These are phyloP conservation scores for Aspergillus diversus DNA, from an alignment of 495 filamentous ascomycete species.

Conservation along the genomic window DNA sequence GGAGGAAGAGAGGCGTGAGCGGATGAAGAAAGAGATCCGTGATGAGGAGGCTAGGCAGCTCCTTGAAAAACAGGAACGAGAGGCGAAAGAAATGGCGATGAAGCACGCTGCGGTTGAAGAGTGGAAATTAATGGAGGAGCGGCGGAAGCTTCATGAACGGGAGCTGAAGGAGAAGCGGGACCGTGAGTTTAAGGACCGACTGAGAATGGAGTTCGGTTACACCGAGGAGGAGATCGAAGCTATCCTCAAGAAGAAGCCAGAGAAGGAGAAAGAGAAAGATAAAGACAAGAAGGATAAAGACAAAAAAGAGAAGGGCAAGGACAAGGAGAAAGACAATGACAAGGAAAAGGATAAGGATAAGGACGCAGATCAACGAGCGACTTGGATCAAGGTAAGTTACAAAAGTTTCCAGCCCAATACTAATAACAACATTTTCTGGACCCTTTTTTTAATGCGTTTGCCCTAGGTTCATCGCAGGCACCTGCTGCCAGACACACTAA, in stretches of 20 bases:
- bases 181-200: constrained; percentile 49
- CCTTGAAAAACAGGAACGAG: constrained; percentile 43
- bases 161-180: constrained; percentile 48
- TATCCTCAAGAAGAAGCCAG: constrained; percentile 60
- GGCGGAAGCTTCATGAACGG: constrained; percentile 28
- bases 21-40: constrained; percentile 39
- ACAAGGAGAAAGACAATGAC: constrained; percentile 45
- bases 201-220: constrained; percentile 44
- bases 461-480: constrained; percentile 52
- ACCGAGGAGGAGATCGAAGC: constrained; percentile 55
- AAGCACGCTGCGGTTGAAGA: constrained; percentile 58
- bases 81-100: constrained; percentile 52
- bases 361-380: constrained; percentile 37
- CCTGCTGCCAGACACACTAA: constrained; percentile 53
- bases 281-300: constrained; percentile 51
- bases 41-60: constrained; percentile 40
- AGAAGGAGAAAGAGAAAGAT: constrained; percentile 51
- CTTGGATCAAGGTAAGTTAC: constrained; percentile 53
- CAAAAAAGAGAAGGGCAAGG: constrained; percentile 49
- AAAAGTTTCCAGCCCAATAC: not conserved
- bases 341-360: constrained; percentile 46
- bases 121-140: constrained; percentile 58
- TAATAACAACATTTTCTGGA: not conserved
- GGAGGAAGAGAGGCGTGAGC: constrained; percentile 48
- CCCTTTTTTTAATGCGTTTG: constrained; percentile 17